Percentiles rank a stretch among this genome's conserved stretches.
These are phyloP conservation scores for Cenchrus americanus DNA, from an alignment of 176 grass and related monocot species.

Conservation along the genomic window DNA sequence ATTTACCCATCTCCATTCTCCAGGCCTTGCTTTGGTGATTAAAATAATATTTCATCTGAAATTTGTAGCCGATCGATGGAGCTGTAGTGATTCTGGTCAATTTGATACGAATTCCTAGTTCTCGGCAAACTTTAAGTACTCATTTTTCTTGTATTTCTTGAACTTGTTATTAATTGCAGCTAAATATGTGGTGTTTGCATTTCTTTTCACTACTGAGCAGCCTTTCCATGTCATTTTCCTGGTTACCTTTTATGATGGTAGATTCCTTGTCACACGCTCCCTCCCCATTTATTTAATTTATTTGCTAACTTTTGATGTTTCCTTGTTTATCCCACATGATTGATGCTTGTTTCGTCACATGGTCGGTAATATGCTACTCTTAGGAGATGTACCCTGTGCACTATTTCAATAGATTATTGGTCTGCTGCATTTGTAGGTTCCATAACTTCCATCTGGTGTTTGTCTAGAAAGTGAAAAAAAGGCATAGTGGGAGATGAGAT, in stretches of 20 bases:
- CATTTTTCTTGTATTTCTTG: neutral
- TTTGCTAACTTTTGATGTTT: slow-evolving; percentile 36
- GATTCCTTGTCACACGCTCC: slow-evolving; percentile 33
- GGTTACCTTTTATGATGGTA: slow-evolving; percentile 15
- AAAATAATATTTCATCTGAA: neutral
- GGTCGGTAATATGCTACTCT: neutral
- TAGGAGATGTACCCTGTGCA: neutral
- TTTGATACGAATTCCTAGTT: neutral
- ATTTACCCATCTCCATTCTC: neutral
- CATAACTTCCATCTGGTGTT: neutral
- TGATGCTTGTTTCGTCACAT: slow-evolving; percentile 16
- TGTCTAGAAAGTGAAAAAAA: slow-evolving; percentile 22
- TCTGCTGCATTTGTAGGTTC: slow-evolving; percentile 33
- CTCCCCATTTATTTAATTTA: slow-evolving; percentile 1
- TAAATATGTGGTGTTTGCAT: neutral
- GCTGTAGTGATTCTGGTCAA: neutral
- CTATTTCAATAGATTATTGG: slow-evolving; percentile 25
- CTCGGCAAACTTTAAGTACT: neutral
- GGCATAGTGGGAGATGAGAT: slow-evolving; percentile 61
- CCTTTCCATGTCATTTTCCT: slow-evolving; percentile 28
- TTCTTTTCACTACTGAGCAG: slow-evolving; percentile 5
- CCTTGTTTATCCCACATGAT: slow-evolving; percentile 40
- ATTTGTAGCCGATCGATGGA: slow-evolving; percentile 1
- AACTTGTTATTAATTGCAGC: slow-evolving; percentile 11
- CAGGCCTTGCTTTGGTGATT: neutral